Evolutionary conservation across 768 basidiomycete species (phyloP).

Genomic region (Leucosporidium scottii): DNA sequence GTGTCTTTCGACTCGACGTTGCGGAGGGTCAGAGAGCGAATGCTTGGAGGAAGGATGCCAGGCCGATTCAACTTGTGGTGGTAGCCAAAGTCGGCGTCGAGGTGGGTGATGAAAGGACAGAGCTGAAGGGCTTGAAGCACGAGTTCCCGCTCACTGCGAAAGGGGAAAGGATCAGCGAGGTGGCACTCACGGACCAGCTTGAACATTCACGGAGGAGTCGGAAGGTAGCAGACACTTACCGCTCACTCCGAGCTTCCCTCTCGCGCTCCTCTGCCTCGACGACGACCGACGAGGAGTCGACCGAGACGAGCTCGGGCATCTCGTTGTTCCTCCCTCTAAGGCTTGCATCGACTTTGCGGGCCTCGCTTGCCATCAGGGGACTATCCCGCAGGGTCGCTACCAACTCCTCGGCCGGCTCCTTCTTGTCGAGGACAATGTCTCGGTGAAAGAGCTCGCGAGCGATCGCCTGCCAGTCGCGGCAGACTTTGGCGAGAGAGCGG

Average conservation of each 20-base stretch:
- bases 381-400: background rate
- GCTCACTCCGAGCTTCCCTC: background rate
- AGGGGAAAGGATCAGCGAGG: background rate
- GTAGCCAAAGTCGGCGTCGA: constrained; percentile 29
- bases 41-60: background rate
- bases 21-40: constrained; percentile 19
- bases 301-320: constrained; percentile 4
- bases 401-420: constrained; percentile 1
- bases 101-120: background rate
- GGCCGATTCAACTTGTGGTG: background rate
- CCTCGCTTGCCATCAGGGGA: background rate
- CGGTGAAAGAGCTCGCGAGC: too few species aligned
- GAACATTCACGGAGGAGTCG: background rate
- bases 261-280: background rate
- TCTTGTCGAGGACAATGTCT: background rate
- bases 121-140: background rate
- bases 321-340: background rate
- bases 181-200: background rate
- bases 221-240: background rate
- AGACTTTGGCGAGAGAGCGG: too few species aligned
- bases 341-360: background rate
- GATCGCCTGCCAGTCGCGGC: too few species aligned
- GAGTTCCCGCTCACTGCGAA: background rate
- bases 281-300: too few species aligned
- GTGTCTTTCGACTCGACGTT: constrained; percentile 18